Percentiles rank a stretch among this genome's conserved stretches.
These are phyloP conservation scores for Juncus inflexus DNA, from an alignment of 176 grass and related monocot genomes.

Conservation along the genomic window DNA sequence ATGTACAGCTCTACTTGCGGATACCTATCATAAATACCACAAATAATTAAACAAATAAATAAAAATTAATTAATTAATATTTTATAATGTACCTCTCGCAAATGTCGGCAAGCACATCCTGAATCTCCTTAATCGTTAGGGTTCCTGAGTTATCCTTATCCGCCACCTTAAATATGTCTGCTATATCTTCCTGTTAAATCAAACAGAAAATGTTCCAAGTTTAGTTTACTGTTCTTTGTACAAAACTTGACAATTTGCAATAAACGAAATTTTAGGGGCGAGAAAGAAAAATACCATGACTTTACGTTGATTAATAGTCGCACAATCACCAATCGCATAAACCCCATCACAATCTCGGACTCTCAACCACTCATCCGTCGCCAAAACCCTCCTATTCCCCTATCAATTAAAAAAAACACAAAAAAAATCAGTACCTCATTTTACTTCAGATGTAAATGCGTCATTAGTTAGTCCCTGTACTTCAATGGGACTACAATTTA, in stretches of 20 bases:
- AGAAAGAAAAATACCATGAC: constrained; percentile 67
- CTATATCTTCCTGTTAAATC: constrained; percentile 69
- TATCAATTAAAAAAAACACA: constrained; percentile 7
- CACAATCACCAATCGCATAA: constrained; percentile 94
- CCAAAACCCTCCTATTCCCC: constrained; percentile 68
- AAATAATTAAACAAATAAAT: constrained; percentile 2
- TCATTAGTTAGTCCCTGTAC: no score
- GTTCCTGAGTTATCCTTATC: constrained; percentile 99
- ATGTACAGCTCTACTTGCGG: constrained; percentile 88
- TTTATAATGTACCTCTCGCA: constrained; percentile 38
- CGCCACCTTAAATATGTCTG: constrained; percentile 88
- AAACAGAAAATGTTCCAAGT: background rate
- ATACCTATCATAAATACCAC: constrained; percentile 32
- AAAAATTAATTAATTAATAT: constrained; percentile 9
- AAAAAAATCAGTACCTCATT: no score
- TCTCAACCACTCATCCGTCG: constrained; percentile 98
- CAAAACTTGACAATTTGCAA: no score
- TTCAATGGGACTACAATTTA: no score
- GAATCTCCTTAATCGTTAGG: constrained; percentile 91
- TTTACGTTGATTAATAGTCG: constrained; percentile 87
- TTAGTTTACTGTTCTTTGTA: background rate
- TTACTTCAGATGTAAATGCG: no score
- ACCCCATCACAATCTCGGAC: constrained; percentile 70
- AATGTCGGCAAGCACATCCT: constrained; percentile 83
- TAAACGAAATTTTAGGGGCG: no score